Percentiles rank a stretch among this genome's conserved stretches.
These are phyloP conservation scores for Phytopythium cucurbitacearum DNA, from an alignment of 352 stramenopile genomes.

Conservation along the genomic window DNA sequence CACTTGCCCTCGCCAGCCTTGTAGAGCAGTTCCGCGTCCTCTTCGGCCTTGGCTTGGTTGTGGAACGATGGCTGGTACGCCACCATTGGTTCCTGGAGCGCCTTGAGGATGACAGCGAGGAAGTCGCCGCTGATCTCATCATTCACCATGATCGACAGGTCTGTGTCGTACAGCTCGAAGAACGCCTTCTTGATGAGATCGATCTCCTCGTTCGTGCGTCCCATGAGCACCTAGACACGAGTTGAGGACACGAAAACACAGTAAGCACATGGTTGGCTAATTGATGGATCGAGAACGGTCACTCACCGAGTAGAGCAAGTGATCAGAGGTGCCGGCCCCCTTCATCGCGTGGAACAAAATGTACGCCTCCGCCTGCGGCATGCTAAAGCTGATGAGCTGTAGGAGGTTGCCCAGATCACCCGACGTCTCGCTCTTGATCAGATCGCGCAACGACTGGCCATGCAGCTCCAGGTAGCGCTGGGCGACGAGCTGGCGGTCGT, in stretches of 20 bases:
- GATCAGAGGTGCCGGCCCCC: conserved; percentile 46
- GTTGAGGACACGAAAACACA: background rate
- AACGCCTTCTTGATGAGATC: conserved; percentile 45
- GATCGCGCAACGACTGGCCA: conserved; percentile 36
- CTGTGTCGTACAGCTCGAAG: conserved; percentile 50
- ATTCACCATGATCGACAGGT: conserved; percentile 40
- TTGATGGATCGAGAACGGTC: background rate
- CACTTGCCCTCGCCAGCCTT: conserved; percentile 77
- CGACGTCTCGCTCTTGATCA: conserved; percentile 63
- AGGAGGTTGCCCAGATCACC: conserved; percentile 57
- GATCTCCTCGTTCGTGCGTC: conserved; percentile 48
- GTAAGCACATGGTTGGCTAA: background rate
- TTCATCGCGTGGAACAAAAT: conserved; percentile 63
- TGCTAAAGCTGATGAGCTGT: conserved; percentile 43
- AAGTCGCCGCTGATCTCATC: conserved; percentile 46
- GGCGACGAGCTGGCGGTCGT: conserved; percentile 43
- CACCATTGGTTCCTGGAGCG: conserved; percentile 36
- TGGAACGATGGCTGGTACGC: conserved; percentile 49
- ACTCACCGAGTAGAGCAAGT: conserved; percentile 44
- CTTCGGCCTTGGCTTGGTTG: conserved; percentile 56
- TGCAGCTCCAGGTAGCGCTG: conserved; percentile 60
- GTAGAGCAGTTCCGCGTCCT: conserved; percentile 62
- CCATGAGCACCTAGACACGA: conserved; percentile 27
- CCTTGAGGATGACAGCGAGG: conserved; percentile 44
- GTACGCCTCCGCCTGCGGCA: conserved; percentile 55